phyloP scores from a whole-genome alignment of 1,284 basidiomycete species.

The Ganoderma resinaceum region DNA sequence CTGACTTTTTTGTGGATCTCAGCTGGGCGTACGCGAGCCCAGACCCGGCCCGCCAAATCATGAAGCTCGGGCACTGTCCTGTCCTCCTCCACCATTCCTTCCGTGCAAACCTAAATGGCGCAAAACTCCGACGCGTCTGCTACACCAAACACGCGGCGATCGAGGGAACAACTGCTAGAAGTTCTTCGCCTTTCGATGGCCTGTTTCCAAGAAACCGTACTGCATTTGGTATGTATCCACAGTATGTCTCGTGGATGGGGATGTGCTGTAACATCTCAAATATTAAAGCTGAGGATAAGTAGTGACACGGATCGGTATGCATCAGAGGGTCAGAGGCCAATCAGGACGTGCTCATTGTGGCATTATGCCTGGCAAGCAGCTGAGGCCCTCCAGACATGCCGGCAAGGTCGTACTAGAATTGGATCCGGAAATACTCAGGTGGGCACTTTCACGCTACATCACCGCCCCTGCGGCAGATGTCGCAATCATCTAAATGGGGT shows the following conservation, averaged over 20 bases:
- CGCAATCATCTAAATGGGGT: background rate
- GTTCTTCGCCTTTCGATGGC: background rate
- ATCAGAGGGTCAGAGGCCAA: background rate
- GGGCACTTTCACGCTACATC: background rate
- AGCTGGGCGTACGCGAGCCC: conserved; percentile 3
- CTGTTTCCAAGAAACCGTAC: background rate
- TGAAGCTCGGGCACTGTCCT: background rate
- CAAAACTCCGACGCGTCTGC: background rate
- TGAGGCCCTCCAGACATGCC: background rate
- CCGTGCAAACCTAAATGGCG: background rate
- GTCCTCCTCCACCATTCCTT: background rate
- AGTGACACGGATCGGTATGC: background rate
- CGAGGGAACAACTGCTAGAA: background rate
- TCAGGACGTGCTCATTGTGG: background rate
- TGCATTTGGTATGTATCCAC: background rate
- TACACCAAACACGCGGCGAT: background rate
- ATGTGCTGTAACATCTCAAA: background rate
- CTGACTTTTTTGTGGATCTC: background rate
- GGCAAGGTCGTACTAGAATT: background rate
- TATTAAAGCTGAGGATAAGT: background rate
- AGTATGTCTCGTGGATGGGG: background rate
- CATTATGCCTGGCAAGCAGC: background rate
- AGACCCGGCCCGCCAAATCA: conserved; percentile 11
- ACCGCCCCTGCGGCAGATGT: background rate
- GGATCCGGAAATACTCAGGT: background rate